A percentile compares a stretch with the other conserved stretches of the same genome.
These are phyloP conservation scores for Erigeron philadelphicus DNA, from an alignment of 140 eudicot species.

Conservation along the genomic window DNA sequence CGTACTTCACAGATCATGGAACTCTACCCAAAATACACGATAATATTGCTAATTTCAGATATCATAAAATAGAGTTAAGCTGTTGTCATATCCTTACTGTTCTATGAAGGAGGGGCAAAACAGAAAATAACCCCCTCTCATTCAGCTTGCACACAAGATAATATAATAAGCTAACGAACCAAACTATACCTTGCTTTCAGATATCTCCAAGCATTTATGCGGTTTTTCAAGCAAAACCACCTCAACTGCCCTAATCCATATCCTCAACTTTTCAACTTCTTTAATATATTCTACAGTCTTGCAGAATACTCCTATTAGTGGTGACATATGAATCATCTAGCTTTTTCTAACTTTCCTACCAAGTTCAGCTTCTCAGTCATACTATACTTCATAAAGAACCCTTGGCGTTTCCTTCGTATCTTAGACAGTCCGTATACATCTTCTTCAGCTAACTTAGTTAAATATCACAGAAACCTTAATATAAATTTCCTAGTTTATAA, in stretches of 20 bases:
- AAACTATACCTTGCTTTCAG: background rate
- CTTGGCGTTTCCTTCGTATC: background rate
- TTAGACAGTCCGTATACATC: background rate
- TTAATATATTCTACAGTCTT: background rate
- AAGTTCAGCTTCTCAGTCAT: background rate
- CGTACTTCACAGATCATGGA: no score
- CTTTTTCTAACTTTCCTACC: background rate
- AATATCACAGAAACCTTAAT: background rate
- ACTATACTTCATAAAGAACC: background rate
- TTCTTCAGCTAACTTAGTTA: background rate
- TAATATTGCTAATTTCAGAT: no score
- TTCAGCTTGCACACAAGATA: background rate
- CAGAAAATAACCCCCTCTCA: background rate
- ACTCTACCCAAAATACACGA: no score
- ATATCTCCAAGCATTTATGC: slow-evolving; percentile 1
- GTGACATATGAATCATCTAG: background rate
- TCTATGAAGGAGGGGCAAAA: no score
- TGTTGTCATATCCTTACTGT: no score
- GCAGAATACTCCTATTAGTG: background rate
- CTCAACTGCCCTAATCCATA: background rate
- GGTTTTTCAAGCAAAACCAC: background rate
- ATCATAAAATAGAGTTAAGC: no score
- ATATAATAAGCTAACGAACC: background rate
- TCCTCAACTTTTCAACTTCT: background rate
- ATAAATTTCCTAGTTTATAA: background rate